Evolutionary conservation across 2,329 filamentous ascomycete species (phyloP).

Genomic region (Paecilomyces formosus): DNA sequence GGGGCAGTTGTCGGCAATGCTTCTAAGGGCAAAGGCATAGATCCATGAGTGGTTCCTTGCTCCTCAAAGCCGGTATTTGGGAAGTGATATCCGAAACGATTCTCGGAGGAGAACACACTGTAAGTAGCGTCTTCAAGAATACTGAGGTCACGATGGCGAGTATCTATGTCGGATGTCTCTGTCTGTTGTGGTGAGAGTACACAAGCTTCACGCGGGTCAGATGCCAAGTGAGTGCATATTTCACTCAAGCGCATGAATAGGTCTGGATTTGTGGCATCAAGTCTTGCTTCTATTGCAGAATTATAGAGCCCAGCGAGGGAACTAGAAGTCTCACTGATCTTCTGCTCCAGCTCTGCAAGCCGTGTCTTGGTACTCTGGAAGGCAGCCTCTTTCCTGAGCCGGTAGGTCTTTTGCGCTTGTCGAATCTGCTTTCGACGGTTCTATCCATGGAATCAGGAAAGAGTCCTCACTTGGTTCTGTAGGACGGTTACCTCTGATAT

Average conservation of each 20-base stretch:
- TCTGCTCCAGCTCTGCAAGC: constrained; percentile 58
- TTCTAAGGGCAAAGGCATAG: not conserved
- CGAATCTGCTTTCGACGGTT: constrained; percentile 72
- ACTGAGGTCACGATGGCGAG: not conserved
- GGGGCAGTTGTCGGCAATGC: not conserved
- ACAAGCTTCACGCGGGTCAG: not conserved
- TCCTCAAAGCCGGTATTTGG: not conserved
- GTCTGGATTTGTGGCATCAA: constrained; percentile 4
- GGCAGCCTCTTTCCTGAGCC: constrained; percentile 72
- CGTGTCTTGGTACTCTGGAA: constrained; percentile 64
- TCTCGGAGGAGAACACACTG: not conserved
- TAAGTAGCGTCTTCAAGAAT: not conserved
- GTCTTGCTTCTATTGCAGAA: constrained; percentile 47
- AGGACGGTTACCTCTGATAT: not conserved
- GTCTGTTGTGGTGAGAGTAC: not conserved
- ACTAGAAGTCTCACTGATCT: constrained; percentile 64
- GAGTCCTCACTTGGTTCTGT: not conserved
- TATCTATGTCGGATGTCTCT: not conserved
- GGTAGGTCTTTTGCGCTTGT: constrained; percentile 75
- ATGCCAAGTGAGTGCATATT: not conserved
- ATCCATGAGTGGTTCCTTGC: not conserved
- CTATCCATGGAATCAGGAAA: not conserved
- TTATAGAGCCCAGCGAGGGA: constrained; percentile 62
- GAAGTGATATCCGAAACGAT: not conserved
- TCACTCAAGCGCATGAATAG: not conserved